Evolutionary conservation across 495 filamentous ascomycete species (phyloP), one percentile per base, ranked within the genome.

Genomic region (Cudoniella acicularis): DNA sequence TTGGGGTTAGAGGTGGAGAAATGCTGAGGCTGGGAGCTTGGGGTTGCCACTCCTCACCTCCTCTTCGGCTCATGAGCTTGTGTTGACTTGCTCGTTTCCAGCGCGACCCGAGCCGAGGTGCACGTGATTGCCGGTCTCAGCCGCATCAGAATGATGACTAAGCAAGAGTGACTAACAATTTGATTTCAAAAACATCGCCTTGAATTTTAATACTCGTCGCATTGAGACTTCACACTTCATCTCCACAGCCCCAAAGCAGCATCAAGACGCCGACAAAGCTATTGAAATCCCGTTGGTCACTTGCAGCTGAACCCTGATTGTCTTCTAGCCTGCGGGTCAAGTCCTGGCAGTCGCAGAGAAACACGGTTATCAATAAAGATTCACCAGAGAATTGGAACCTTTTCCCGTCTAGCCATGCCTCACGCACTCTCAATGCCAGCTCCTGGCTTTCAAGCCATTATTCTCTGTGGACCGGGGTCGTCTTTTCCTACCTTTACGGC

Each of bases 401-500:
- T 26, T 56, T 49, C 50, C 51, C 11, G 9, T 30, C 17, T 25
- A 64, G 66, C 56, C 36, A 89, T 89, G 87, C 87, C 87, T 68
- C 86, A 88, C 73, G 83, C 85, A 36, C 77, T 79, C 25, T 78
- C 83, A 20, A 84, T 91, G 67, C 85, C 89, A 52, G 75, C 83
- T 3, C 85, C 86, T 57, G 91, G 92, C 69, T 90, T 98, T 61
- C 94, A 98, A 71, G 93, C 94, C 64, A 73, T 98, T 51, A 94
- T 98, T 64, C 77, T 98, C 3, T 97, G 92, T 64, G 92, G 92
- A 1, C 92, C 93, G 49, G 94, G 95, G 54, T 86, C 89, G 13
- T 92, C 88, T 1, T 87, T 98, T 55, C 89, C 88, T 40, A 96
- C 95, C 0, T 96, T 98, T 73, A 96, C 91, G 2, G 85, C 90